These are phyloP conservation scores for Knoxdaviesia proteae DNA, from an alignment of 2,329 filamentous ascomycete genomes.

Conservation along the genomic window DNA sequence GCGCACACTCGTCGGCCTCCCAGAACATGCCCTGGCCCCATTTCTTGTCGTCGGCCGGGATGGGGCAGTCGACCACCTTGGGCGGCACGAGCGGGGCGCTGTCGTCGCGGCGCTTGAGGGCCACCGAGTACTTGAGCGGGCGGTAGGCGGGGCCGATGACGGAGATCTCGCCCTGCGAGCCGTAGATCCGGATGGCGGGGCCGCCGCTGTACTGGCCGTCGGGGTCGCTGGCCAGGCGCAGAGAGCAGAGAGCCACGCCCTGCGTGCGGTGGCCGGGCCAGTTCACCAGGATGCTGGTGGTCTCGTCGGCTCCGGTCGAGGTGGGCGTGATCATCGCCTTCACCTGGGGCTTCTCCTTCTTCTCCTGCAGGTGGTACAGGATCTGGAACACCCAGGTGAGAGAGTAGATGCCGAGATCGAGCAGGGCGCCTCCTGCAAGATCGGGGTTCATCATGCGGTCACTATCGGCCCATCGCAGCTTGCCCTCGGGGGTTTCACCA, in stretches of 20 bases:
- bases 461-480: conserved; percentile 33
- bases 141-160: conserved; percentile 52
- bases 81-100: conserved; percentile 21
- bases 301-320: conserved; percentile 51
- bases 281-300: conserved; percentile 54
- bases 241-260: conserved; percentile 47
- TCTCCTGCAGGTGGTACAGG: conserved; percentile 59
- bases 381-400: conserved; percentile 83
- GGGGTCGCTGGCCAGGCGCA: conserved; percentile 41
- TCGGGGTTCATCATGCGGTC: conserved; percentile 68
- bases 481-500: conserved; percentile 32
- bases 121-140: conserved; percentile 43
- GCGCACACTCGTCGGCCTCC: conserved; percentile 63
- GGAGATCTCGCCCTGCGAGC: conserved; percentile 63
- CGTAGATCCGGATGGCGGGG: conserved; percentile 60
- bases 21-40: conserved; percentile 73
- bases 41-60: conserved; percentile 26
- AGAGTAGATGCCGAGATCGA: conserved; percentile 77
- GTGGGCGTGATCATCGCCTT: conserved; percentile 48
- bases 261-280: conserved; percentile 52
- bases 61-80: conserved; percentile 31
- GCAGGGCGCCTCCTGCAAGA: conserved; percentile 60
- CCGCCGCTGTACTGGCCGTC: conserved; percentile 36
- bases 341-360: conserved; percentile 47
- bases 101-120: conserved; percentile 33